Conservation (phyloP, 1,139 yeast species). For the Candida sp. region DNA sequence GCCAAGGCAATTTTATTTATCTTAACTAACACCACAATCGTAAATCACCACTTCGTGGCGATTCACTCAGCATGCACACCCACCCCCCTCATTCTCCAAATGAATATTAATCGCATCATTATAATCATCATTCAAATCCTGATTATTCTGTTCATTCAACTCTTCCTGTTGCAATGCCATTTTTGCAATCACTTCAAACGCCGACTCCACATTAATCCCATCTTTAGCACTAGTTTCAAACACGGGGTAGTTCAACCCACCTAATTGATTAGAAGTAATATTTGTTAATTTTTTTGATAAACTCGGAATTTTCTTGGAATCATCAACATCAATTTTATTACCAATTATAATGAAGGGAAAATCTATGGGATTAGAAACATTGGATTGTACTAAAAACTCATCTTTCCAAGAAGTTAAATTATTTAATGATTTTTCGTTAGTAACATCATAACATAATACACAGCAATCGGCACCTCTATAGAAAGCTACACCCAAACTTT, state of each 20-base stretch:
- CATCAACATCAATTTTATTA: constrained; percentile 93
- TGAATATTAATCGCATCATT: constrained; percentile 96
- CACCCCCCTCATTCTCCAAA: constrained; percentile 73
- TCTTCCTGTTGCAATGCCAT: constrained; percentile 93
- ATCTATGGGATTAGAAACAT: constrained; percentile 88
- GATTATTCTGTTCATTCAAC: constrained; percentile 80
- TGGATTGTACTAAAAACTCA: constrained; percentile 91
- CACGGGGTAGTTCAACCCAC: constrained; percentile 76
- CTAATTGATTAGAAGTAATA: constrained; percentile 75
- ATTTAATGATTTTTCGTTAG: constrained; percentile 89
- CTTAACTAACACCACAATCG: no score
- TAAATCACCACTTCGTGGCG: no score
- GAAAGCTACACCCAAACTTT: constrained; percentile 94
- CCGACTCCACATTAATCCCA: constrained; percentile 90
- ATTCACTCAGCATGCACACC: constrained; percentile 65
- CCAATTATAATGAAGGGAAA: constrained; percentile 96
- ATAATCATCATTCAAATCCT: constrained; percentile 71
- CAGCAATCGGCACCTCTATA: constrained; percentile 99
- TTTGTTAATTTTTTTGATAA: constrained; percentile 79
- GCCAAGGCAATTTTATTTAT: no score
- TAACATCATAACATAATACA: constrained; percentile 92
- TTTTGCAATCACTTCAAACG: constrained; percentile 94
- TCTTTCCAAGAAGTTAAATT: constrained; percentile 91
- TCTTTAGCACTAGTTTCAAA: constrained; percentile 96
- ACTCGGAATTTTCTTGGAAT: constrained; percentile 78